A percentile compares a stretch with the other conserved stretches of the same genome.
These are phyloP conservation scores for Boletus fagicola DNA, from an alignment of 768 basidiomycete species.

Conservation along the genomic window DNA sequence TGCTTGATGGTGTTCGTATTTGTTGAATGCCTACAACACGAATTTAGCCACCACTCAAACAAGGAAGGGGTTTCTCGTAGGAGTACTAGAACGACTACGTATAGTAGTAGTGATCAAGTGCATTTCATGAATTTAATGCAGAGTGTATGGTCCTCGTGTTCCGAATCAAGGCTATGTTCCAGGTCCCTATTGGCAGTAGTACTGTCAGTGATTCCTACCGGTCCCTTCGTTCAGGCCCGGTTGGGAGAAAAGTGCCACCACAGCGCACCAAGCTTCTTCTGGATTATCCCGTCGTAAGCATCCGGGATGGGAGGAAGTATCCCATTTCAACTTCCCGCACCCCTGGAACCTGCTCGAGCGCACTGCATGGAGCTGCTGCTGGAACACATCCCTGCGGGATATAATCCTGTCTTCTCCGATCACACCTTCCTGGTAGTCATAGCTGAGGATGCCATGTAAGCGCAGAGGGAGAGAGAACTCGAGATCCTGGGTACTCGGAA, in stretches of 20 bases:
- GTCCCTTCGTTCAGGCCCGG: background rate
- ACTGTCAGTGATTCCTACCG: background rate
- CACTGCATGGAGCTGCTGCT: background rate
- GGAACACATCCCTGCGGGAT: background rate
- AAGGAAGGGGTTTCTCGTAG: no score
- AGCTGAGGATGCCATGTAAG: constrained; percentile 13
- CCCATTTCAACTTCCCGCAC: background rate
- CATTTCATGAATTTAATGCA: no score
- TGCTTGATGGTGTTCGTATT: no score
- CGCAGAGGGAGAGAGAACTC: background rate
- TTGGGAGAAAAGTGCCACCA: constrained; percentile 6
- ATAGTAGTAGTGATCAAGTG: no score
- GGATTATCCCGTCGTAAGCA: background rate
- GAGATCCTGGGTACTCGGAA: constrained; percentile 1
- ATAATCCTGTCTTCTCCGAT: background rate
- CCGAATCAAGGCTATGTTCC: background rate
- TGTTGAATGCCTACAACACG: no score
- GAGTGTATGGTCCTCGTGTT: no score
- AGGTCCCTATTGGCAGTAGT: no score
- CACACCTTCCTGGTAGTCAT: background rate
- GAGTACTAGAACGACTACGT: no score
- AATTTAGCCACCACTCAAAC: no score
- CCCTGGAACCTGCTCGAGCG: background rate
- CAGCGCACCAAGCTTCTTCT: constrained; percentile 13
- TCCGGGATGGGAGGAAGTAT: background rate